phyloP scores from a whole-genome alignment of 106 monocot species.

The Phalaenopsis equestris region DNA sequence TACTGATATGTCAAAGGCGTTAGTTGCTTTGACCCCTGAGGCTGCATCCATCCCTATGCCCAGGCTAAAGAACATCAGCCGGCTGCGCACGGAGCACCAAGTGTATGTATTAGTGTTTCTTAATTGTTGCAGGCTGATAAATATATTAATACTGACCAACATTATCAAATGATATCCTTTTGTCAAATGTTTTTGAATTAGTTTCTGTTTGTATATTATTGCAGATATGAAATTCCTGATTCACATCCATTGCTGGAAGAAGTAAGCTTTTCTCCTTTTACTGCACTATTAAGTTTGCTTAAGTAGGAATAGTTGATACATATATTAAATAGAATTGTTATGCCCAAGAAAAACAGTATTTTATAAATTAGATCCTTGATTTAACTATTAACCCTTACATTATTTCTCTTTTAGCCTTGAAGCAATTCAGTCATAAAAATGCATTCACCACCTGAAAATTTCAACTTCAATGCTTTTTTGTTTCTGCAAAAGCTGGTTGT shows the following conservation, averaged over 20 bases:
- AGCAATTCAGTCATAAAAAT: not conserved
- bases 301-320: not conserved
- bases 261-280: constrained; percentile 23
- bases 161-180: not conserved
- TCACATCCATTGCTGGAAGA: constrained; percentile 45
- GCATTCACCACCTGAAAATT: not conserved
- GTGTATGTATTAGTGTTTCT: constrained; percentile 32
- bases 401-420: not conserved
- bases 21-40: constrained; percentile 36
- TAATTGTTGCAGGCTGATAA: not conserved
- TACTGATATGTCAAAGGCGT: constrained; percentile 51
- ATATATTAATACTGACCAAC: not conserved
- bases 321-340: not conserved
- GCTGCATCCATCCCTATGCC: constrained; percentile 38
- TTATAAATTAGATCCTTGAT: not conserved
- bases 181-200: not conserved
- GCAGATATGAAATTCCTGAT: constrained; percentile 69
- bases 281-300: not conserved
- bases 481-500: not conserved
- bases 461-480: not conserved
- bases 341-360: not conserved
- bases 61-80: constrained; percentile 59
- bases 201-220: constrained; percentile 3
- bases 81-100: constrained; percentile 59
- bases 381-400: not conserved